Conservation (phyloP, 139 green algal genomes). For the Auxenochlorella pyrenoidosa region DNA sequence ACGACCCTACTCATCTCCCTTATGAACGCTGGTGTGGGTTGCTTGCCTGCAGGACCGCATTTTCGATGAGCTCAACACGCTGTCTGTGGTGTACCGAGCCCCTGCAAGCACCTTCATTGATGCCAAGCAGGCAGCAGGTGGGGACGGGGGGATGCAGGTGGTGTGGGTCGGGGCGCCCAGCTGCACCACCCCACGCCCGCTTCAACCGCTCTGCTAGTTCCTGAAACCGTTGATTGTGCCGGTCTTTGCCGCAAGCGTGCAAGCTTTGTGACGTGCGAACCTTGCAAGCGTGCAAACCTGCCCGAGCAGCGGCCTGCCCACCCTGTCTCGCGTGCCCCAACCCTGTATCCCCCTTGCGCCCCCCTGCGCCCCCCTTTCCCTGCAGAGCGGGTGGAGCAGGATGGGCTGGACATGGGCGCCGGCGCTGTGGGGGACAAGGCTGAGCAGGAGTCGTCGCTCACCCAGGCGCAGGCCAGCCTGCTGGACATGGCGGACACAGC, state of each 20-base stretch:
- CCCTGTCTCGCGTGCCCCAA: no score
- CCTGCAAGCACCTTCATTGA: slow-evolving; percentile 66
- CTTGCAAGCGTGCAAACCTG: no score
- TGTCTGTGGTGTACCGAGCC: slow-evolving; percentile 85
- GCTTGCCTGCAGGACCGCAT: slow-evolving; percentile 66
- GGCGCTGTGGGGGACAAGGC: not conserved
- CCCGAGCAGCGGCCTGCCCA: no score
- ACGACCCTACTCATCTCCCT: no score
- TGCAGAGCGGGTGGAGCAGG: slow-evolving; percentile 28
- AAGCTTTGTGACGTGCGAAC: no score
- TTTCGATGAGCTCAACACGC: slow-evolving; percentile 95
- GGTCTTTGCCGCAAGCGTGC: no score
- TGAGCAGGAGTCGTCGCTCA: not conserved
- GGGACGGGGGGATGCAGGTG: no score
- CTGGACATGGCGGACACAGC: slow-evolving; percentile 27
- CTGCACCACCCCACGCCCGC: no score
- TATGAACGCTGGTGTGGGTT: not conserved
- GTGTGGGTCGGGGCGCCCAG: no score
- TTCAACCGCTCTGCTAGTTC: no score
- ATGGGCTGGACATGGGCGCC: slow-evolving; percentile 15
- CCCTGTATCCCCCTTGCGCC: not conserved
- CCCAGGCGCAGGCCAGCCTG: slow-evolving; percentile 10
- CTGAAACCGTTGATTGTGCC: no score
- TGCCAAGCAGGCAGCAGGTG: not conserved
- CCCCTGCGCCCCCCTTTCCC: not conserved